Conservation (phyloP, 768 basidiomycete genomes). For the Rhizopogon sp. region DNA sequence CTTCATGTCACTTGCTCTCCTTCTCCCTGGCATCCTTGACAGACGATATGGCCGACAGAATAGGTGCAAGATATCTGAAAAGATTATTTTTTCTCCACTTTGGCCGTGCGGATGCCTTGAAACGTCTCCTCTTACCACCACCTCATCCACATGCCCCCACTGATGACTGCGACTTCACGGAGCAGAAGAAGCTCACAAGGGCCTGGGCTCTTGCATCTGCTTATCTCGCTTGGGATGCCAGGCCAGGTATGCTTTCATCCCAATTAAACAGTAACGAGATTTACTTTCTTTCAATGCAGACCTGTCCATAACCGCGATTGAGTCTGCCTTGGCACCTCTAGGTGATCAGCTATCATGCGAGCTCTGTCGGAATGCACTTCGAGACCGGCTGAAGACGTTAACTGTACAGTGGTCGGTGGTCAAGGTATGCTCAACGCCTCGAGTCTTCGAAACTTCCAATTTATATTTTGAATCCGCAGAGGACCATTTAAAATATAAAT, state of each 20-base stretch:
- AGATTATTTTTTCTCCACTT: constrained; percentile 82
- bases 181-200: constrained; percentile 74
- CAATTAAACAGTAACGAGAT: background rate
- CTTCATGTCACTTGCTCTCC: constrained; percentile 71
- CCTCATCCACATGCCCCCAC: constrained; percentile 76
- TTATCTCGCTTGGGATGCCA: constrained; percentile 80
- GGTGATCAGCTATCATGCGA: constrained; percentile 67
- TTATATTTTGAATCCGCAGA: background rate
- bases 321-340: constrained; percentile 65
- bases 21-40: constrained; percentile 63
- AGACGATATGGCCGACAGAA: constrained; percentile 63
- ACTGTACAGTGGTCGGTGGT: constrained; percentile 76
- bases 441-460: no score
- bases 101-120: constrained; percentile 77
- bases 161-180: constrained; percentile 57
- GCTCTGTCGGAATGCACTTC: constrained; percentile 57
- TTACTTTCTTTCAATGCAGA: constrained; percentile 36
- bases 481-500: background rate
- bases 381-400: constrained; percentile 63
- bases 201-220: constrained; percentile 83
- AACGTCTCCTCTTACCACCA: constrained; percentile 69
- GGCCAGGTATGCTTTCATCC: constrained; percentile 50
- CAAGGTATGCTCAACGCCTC: constrained; percentile 40
- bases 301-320: constrained; percentile 67
- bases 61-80: constrained; percentile 75